Evolutionary conservation across 306 rosid species (phyloP).

Genomic region (Datisca glomerata): DNA sequence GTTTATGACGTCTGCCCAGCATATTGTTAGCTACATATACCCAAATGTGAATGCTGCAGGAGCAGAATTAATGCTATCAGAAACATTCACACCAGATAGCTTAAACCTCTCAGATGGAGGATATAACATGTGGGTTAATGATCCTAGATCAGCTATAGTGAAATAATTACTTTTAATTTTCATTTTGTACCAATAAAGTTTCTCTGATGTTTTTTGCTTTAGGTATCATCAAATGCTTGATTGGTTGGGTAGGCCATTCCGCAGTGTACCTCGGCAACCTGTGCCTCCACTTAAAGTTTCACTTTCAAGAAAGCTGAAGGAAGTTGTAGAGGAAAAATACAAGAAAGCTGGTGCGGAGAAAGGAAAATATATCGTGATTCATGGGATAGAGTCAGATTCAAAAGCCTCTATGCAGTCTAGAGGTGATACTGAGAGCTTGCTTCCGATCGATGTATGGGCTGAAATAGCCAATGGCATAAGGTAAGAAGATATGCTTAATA

Average conservation of each 20-base stretch:
- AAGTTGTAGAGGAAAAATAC: conserved; percentile 50
- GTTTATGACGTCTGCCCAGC: conserved; percentile 82
- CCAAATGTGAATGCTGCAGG: conserved; percentile 94
- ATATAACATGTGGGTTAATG: conserved; percentile 52
- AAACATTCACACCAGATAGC: conserved; percentile 52
- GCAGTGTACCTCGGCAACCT: conserved; percentile 44
- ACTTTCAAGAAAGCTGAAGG: conserved; percentile 73
- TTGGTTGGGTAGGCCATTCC: conserved; percentile 71
- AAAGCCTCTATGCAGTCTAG: conserved; percentile 89
- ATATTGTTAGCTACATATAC: conserved; percentile 71
- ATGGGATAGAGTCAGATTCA: conserved; percentile 79
- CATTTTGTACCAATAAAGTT: neutral
- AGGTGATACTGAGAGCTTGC: conserved; percentile 80
- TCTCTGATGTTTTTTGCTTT: conserved; percentile 18
- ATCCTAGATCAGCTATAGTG: neutral
- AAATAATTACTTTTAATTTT: neutral
- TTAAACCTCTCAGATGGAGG: conserved; percentile 82
- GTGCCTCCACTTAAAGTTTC: conserved; percentile 58
- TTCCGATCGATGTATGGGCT: conserved; percentile 72
- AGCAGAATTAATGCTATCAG: conserved; percentile 66
- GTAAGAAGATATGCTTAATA: conserved; percentile 9
- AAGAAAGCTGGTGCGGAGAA: conserved; percentile 46
- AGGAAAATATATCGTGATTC: conserved; percentile 74
- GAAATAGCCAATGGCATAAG: conserved; percentile 39
- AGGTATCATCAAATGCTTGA: conserved; percentile 93